Base-by-base conservation (phyloP, 768 basidiomycete genomes). In the Leccinum truebloodii region DNA sequence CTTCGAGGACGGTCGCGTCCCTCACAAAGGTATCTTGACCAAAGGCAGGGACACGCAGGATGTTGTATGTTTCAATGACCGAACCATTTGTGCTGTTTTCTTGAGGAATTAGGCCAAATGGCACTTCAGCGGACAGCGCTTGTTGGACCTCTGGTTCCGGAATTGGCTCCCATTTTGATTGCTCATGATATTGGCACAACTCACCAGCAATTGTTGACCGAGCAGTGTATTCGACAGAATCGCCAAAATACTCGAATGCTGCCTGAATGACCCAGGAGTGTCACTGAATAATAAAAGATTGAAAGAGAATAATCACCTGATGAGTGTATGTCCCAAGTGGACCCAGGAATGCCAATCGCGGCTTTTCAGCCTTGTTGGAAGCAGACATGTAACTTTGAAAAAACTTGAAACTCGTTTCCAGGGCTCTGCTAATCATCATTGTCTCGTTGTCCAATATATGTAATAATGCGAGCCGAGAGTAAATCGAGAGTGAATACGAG, bases 81-180 rank as follows among this genome's bases (percentile, higher is more conserved):
- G 76, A 78, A 12, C 91, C 91, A 64, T 86, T 87, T 37, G 84
- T 88, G 16, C 85, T 85, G 65, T 94, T 94, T 73, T 94, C 91
- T 71, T 90, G 88, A 22, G 91, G 91, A 30, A 92, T 78, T n/a
- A 93, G 79, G 26, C 83, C 90, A 52, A 84, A 78, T 34, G 76
- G 73, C 14, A 75, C 68, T 6, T 69, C 69, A 12, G 75, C 58
- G 6, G 82, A 79, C 44, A 92, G 71, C 18, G 80, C 72, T 49
- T 79, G 69, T 61, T 88, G 86, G 24, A 87, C 85, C 60, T 82
- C 91, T 93, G 69, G 44, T 9, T 30, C 52, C 34, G 14, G 41
- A 8, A 20, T 63, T 52, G 46, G 59, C 52, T 26, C n/a, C 34
- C n/a, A 22, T 34, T 7, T 41, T 18, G 14, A 48, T 52, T 4